Evolutionary conservation across 352 stramenopile species (phyloP), one percentile per base, ranked within the genome.

Genomic region (Pythium rishiriense): DNA sequence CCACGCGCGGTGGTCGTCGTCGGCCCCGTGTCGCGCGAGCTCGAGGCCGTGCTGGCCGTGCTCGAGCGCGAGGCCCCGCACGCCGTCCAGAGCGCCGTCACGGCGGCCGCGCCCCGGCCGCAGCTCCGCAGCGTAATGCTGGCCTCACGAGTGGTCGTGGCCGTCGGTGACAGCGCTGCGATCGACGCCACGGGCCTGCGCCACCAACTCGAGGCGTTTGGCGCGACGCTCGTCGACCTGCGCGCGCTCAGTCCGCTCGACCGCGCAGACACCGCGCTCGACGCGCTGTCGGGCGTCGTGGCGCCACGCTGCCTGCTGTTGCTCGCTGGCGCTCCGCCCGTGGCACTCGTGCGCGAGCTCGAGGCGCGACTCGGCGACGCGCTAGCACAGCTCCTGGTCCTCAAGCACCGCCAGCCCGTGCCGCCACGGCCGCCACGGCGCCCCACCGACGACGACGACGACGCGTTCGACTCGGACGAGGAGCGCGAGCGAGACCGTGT

Each of bases 401-500:
- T 87, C 21, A 83, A 83, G 58, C 72, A 75, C 25, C 51, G 58
- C 22, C 58, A 47, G 58, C 60, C 49, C 28, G 60, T 62, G 37
- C 63, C 66, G 8, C 73, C 63, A 19, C 53, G 50, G 1, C 59
- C 58, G 10, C 25, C 12, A 2, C 73, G 66, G 7, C 17, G 46
- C 21, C 47, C 52, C 9, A 52, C 69, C 26, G 64, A 72, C 1
- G 70, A 78, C 14, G 71, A 73, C 58, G 69, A 81, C 69, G 70
- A 77, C 3, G 70, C 77, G 11, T 72, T 75, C 59, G 70, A 81
- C 70, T 87, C 79, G 26, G 78, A 88, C 52, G 80, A 87, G 37
- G 80, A 87, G 12, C 64, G 74, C 8, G 56, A 74, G 54, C 21
- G 48, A 11, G 57, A 76, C 43, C 51, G 47, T 6, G 52, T 69